Percentiles rank a stretch among this genome's conserved stretches.
Evolutionary conservation across 2,329 filamentous ascomycete genomes (phyloP).

Genomic region (Diaporthe batatas): DNA sequence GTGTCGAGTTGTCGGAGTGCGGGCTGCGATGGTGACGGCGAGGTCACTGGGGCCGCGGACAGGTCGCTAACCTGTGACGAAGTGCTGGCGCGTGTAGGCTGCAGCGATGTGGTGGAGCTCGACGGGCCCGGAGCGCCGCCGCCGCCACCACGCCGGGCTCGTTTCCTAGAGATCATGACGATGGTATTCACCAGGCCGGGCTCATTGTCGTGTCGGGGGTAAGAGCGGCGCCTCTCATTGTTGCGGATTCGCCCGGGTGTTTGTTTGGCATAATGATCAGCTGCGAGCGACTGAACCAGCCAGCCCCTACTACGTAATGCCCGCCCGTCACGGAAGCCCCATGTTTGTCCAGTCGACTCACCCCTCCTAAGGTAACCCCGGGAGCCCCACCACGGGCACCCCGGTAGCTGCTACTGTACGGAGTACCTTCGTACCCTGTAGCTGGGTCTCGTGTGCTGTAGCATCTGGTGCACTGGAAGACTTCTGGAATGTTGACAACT

Average conservation of each 20-base stretch:
- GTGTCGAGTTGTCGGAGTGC: constrained; percentile 27
- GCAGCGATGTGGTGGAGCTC: constrained; percentile 44
- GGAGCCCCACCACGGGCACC: constrained; percentile 22
- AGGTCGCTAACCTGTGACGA: constrained; percentile 41
- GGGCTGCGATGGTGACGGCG: constrained; percentile 38
- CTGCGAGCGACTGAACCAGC: constrained; percentile 11
- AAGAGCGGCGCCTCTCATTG: constrained; percentile 1
- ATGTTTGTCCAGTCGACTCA: constrained; percentile 23
- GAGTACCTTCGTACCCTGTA: not conserved
- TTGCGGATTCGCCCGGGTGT: constrained; percentile 13
- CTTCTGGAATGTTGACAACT: not conserved
- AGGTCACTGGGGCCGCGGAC: constrained; percentile 33
- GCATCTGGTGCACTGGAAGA: not conserved
- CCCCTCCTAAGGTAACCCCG: constrained; percentile 6
- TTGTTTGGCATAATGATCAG: constrained; percentile 26
- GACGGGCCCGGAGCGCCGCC: constrained; percentile 42
- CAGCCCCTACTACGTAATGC: constrained; percentile 29
- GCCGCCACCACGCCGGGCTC: constrained; percentile 55
- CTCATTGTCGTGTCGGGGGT: constrained; percentile 6
- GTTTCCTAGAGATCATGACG: constrained; percentile 59
- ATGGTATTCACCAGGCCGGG: constrained; percentile 22
- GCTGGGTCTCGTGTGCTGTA: not conserved
- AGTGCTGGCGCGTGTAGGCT: constrained; percentile 41
- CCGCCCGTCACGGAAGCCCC: constrained; percentile 28
- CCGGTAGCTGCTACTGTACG: not conserved